Evolutionary conservation across 2,329 filamentous ascomycete genomes (phyloP).

Genomic region (Xylariaceae sp.): DNA sequence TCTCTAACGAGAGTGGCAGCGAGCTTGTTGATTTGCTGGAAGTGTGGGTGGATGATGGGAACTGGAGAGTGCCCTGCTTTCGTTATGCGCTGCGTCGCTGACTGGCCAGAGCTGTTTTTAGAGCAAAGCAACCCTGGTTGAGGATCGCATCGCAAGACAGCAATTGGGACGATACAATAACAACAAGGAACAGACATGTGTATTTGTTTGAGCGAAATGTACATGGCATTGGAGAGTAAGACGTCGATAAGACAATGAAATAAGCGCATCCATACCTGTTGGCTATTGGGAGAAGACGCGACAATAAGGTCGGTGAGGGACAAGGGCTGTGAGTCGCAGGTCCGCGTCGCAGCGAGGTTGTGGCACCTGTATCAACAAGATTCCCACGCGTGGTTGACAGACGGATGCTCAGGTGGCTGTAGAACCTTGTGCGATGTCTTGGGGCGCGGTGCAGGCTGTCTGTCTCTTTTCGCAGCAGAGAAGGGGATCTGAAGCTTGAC

Average conservation of each 20-base stretch:
- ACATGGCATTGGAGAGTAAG: background rate
- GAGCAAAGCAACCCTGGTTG: slow-evolving; percentile 19
- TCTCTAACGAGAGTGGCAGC: slow-evolving; percentile 39
- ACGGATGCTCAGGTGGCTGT: slow-evolving; percentile 8
- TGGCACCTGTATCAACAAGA: slow-evolving; percentile 13
- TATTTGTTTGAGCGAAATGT: too few relatives aligned
- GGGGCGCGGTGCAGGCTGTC: slow-evolving; percentile 5
- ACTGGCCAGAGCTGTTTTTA: slow-evolving; percentile 30
- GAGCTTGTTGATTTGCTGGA: slow-evolving; percentile 52
- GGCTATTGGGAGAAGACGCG: slow-evolving; percentile 3
- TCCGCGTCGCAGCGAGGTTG: slow-evolving; percentile 17
- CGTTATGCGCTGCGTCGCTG: slow-evolving; percentile 31
- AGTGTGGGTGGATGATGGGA: slow-evolving; percentile 22
- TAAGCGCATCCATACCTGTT: background rate
- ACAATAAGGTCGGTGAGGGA: slow-evolving; percentile 9
- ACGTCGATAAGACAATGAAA: background rate
- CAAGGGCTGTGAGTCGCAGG: slow-evolving; percentile 18
- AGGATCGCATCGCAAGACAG: slow-evolving; percentile 22
- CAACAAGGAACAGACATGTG: background rate
- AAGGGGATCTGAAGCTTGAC: background rate
- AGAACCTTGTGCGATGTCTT: slow-evolving; percentile 16
- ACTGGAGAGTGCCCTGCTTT: slow-evolving; percentile 16
- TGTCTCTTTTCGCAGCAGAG: slow-evolving; percentile 1
- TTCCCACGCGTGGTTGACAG: slow-evolving; percentile 15
- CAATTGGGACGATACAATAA: slow-evolving; percentile 4